Percentiles rank a stretch among this genome's conserved stretches.
These are phyloP conservation scores for Arachnomyces sp. DNA, from an alignment of 2,329 filamentous ascomycete genomes.

Conservation along the genomic window DNA sequence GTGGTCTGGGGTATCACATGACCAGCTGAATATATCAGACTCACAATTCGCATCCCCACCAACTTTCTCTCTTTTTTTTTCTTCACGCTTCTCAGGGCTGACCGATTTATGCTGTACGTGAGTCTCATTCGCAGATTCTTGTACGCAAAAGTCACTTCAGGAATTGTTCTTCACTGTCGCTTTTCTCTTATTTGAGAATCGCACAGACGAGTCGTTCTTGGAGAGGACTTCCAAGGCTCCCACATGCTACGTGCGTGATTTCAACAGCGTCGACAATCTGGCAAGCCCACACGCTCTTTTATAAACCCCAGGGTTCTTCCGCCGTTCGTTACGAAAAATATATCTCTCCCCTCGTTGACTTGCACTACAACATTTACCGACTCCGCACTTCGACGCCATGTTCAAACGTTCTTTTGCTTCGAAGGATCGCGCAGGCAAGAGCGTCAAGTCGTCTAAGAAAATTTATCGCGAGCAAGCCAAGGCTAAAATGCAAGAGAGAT, in stretches of 20 bases:
- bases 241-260: conserved; percentile 48
- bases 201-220: conserved; percentile 23
- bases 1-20: too few relatives aligned
- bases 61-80: conserved; percentile 37
- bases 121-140: conserved; percentile 28
- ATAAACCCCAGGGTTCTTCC: conserved; percentile 31
- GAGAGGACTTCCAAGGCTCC: conserved; percentile 49
- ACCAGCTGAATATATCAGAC: too few relatives aligned
- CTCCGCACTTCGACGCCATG: conserved; percentile 52
- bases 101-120: conserved; percentile 25
- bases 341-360: conserved; percentile 46
- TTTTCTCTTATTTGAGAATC: conserved; percentile 22
- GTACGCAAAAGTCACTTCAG: conserved; percentile 40
- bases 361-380: conserved; percentile 16
- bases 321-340: conserved; percentile 24
- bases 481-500: conserved; percentile 79
- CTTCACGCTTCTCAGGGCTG: conserved; percentile 40
- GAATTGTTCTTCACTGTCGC: conserved; percentile 21
- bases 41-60: conserved; percentile 21
- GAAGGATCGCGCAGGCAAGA: conserved; percentile 81
- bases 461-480: conserved; percentile 70
- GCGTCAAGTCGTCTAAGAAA: conserved; percentile 70
- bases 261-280: conserved; percentile 34
- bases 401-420: conserved; percentile 88
- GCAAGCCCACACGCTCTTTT: conserved; percentile 34